Evolutionary conservation across 2,329 filamentous ascomycete genomes (phyloP), one percentile per base, ranked within the genome.

Genomic region (Aspergillus transmontanensis): DNA sequence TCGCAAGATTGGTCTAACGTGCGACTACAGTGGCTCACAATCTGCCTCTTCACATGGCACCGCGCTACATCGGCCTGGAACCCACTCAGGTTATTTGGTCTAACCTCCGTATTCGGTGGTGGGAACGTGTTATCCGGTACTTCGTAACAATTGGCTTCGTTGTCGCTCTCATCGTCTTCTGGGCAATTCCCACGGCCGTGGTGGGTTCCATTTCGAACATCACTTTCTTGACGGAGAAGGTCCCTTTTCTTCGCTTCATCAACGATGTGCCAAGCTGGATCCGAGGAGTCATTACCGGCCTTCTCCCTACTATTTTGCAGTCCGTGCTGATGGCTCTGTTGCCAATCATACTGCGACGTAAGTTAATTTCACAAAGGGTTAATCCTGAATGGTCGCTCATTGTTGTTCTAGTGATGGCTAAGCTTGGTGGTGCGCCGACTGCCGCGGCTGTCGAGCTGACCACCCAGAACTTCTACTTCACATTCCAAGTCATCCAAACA

Each of bases 131-230:
- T 60, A 73, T 96, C 66, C 89, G 93, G 64, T 84, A 90, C 70
- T 86, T 90, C 70, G 81, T 84, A 61, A 87, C 92, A 3, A 79
- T 90, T 57, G 87, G 82, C n/a, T 89, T 96, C 58, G 89, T 98
- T 60, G 80, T 86, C 10, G 90, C 85, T 1, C 81, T 96, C 61
- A 90, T 98, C 73, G 84, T 97, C 68, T 98, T 98, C 82, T 99
- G 95, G 88, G 85, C 88, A 3, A 84, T 91, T 58, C 89, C 89
- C 0, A 85, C 96, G 10, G 92, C 90, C 3, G 83, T 93, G 48
- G 93, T 98, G 51, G 94, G 93, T 76, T 81, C 89, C 36, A 90
- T 97, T 71, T 96, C 93, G 62, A 97, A 98, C 77, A 86, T 99
- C 69, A 84, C 87, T 63, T 89, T 86, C 64, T 80, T 97, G 43